Conservation (phyloP, 2,329 filamentous ascomycete genomes). For the Fusarium chuoi region DNA sequence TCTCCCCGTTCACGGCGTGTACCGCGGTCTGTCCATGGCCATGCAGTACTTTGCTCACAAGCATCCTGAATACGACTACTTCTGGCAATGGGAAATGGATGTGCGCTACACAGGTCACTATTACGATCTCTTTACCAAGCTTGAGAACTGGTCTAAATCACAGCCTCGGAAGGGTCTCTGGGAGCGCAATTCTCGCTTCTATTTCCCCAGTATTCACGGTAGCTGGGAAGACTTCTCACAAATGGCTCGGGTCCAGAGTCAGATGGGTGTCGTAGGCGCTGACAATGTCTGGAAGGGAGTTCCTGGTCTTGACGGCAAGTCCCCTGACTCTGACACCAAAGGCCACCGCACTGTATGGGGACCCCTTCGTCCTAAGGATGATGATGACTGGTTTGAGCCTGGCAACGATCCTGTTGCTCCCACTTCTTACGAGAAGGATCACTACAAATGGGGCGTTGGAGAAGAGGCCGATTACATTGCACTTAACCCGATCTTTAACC, state of each 20-base stretch:
- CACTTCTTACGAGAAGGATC: constrained; percentile 77
- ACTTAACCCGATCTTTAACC: constrained; percentile 91
- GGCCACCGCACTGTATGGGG: constrained; percentile 79
- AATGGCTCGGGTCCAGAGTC: constrained; percentile 79
- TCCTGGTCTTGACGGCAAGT: constrained; percentile 54
- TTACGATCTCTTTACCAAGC: constrained; percentile 76
- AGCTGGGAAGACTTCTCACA: constrained; percentile 81
- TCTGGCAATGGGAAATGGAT: constrained; percentile 98
- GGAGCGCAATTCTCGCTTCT: constrained; percentile 83
- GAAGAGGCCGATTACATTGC: constrained; percentile 94
- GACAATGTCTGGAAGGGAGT: constrained; percentile 74
- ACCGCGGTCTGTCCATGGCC: constrained; percentile 92
- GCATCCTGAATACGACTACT: constrained; percentile 89
- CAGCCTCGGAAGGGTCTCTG: constrained; percentile 84
- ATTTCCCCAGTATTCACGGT: constrained; percentile 79
- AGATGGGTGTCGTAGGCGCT: constrained; percentile 71
- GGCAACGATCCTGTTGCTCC: constrained; percentile 80
- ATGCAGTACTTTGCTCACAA: constrained; percentile 91
- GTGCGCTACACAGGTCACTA: constrained; percentile 90
- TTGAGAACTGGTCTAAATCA: constrained; percentile 73
- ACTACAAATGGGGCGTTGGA: constrained; percentile 85
- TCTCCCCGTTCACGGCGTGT: constrained; percentile 88
- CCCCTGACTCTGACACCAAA: constrained; percentile 47
- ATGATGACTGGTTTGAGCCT: constrained; percentile 76
- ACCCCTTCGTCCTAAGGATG: constrained; percentile 74